These are phyloP conservation scores for Xanthoconium purpureum DNA, from an alignment of 768 basidiomycete species.

Conservation along the genomic window DNA sequence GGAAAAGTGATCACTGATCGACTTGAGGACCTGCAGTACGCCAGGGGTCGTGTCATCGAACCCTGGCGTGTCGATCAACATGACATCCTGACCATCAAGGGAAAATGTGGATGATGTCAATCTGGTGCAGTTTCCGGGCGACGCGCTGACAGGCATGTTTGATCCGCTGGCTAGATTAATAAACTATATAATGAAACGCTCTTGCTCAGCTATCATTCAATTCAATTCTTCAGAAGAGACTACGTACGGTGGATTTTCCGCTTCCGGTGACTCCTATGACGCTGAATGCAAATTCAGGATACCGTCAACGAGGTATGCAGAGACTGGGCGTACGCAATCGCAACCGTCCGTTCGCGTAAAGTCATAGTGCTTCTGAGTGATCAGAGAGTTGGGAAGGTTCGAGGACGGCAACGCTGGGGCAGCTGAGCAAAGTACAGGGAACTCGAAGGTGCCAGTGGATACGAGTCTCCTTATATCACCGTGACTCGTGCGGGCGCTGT, in stretches of 20 bases:
- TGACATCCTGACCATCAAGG: constrained; percentile 41
- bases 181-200: constrained; percentile 32
- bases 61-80: constrained; percentile 57
- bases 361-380: constrained; percentile 14
- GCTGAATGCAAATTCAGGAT: constrained; percentile 18
- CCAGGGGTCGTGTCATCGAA: constrained; percentile 50
- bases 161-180: constrained; percentile 53
- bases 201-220: neutral
- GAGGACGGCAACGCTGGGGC: neutral
- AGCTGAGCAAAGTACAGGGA: neutral
- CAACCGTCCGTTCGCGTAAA: constrained; percentile 13
- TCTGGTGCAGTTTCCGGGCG: constrained; percentile 43
- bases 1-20: constrained; percentile 38
- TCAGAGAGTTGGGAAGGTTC: neutral
- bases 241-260: constrained; percentile 33
- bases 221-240: neutral
- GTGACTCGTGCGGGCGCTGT: constrained; percentile 6
- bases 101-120: constrained; percentile 43
- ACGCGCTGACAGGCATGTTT: constrained; percentile 36
- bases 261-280: constrained; percentile 32
- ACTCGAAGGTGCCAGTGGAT: no score
- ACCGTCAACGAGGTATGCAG: neutral
- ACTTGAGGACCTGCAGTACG: constrained; percentile 43
- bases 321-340: constrained; percentile 24
- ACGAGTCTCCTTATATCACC: constrained; percentile 18